Percentiles rank a stretch among this genome's conserved stretches.
Conservation (phyloP, 495 filamentous ascomycete genomes). For the Bryoglossum gracile region DNA sequence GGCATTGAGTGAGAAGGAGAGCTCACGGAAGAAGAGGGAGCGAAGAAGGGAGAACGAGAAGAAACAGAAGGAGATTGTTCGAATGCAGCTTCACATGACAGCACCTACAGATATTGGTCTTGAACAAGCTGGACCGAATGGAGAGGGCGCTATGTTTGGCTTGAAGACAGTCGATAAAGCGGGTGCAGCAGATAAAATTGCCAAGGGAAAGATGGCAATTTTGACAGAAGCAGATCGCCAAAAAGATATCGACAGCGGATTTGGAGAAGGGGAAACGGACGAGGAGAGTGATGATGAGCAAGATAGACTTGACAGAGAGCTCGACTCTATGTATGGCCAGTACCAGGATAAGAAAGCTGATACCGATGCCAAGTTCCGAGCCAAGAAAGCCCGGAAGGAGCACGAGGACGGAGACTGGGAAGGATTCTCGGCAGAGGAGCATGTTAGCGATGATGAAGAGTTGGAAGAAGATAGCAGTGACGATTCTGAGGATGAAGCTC, state of each 20-base stretch:
- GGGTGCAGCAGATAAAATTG: constrained; percentile 59
- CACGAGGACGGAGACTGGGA: constrained; percentile 85
- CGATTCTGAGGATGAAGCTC: constrained; percentile 41
- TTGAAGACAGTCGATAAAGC: constrained; percentile 72
- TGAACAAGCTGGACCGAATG: constrained; percentile 74
- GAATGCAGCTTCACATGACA: constrained; percentile 95
- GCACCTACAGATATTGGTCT: constrained; percentile 93
- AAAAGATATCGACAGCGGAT: constrained; percentile 53
- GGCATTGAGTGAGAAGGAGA: constrained; percentile 69
- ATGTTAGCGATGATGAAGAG: constrained; percentile 45
- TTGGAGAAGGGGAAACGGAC: constrained; percentile 48
- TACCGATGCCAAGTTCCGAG: constrained; percentile 74
- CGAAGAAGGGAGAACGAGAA: constrained; percentile 78
- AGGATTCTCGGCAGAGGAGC: constrained; percentile 69
- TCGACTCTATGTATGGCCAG: constrained; percentile 78
- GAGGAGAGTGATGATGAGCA: constrained; percentile 68
- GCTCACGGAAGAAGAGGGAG: constrained; percentile 66
- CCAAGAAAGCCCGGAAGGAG: constrained; percentile 79
- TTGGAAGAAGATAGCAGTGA: constrained; percentile 52
- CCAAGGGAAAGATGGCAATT: constrained; percentile 68
- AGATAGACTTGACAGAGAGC: constrained; percentile 71
- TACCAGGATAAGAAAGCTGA: constrained; percentile 77
- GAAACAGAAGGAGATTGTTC: constrained; percentile 81
- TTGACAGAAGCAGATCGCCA: constrained; percentile 45
- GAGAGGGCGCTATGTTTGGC: constrained; percentile 74